Conservation (phyloP, 768 basidiomycete genomes). For the Mrakia blollopis region DNA sequence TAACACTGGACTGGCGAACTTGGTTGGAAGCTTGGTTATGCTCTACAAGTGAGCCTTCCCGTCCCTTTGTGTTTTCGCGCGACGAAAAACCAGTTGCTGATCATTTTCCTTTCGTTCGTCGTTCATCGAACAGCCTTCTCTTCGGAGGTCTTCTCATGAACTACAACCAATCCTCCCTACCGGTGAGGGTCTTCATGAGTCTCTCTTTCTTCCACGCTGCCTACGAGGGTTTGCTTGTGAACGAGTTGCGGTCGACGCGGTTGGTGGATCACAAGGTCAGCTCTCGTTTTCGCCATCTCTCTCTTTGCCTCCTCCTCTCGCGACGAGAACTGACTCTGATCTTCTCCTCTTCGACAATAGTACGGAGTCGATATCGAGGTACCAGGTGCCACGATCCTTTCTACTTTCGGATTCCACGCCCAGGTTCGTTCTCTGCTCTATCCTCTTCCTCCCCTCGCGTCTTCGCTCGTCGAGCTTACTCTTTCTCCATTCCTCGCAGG, state of each 20-base stretch:
- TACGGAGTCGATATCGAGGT: constrained; percentile 96
- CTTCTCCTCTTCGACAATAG: constrained; percentile 45
- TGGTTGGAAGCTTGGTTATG: constrained; percentile 94
- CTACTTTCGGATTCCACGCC: constrained; percentile 84
- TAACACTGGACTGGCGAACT: constrained; percentile 79
- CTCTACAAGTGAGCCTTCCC: constrained; percentile 78
- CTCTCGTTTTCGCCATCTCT: constrained; percentile 14
- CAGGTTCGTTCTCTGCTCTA: constrained; percentile 51
- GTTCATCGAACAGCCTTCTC: constrained; percentile 60
- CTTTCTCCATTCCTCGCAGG: constrained; percentile 45
- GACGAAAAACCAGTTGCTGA: too few species aligned
- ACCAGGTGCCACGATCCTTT: constrained; percentile 90
- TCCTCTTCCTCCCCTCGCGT: neutral
- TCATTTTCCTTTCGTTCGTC: neutral
- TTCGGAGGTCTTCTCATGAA: constrained; percentile 96
- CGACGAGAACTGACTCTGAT: neutral
- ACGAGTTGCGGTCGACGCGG: constrained; percentile 89
- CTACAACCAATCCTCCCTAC: constrained; percentile 69
- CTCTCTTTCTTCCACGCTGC: constrained; percentile 98
- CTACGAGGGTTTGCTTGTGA: constrained; percentile 95
- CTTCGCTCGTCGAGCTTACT: neutral
- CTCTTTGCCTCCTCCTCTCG: neutral
- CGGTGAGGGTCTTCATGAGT: constrained; percentile 79
- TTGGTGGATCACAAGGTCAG: constrained; percentile 82
- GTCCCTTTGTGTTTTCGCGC: neutral